Evolutionary conservation across 1,284 basidiomycete genomes (phyloP), one percentile per base, ranked within the genome.

Genomic region (Mycena citricolor): DNA sequence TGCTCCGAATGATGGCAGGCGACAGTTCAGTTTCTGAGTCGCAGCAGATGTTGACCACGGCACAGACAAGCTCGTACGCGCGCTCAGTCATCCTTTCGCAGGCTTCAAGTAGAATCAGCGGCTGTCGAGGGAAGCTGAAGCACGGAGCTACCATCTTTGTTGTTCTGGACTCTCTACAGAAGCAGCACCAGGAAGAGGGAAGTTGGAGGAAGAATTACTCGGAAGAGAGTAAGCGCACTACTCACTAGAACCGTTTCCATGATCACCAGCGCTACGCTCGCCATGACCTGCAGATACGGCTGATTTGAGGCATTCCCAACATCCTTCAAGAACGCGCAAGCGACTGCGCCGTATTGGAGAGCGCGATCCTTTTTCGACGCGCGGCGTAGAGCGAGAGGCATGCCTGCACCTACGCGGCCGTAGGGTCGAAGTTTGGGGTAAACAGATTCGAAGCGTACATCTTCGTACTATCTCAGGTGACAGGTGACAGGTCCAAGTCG

Each of bases 181-280:
- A 8, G 4, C 8, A 23, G 42, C 4, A 42, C 17, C 13, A 29
- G 36, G 35, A 17, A 10, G 7, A 21, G 13, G 16, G 8, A 19
- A 1, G 5, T 5, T 0, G 14, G 14, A 28, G 13, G 19, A 10
- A 32, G n/a, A n/a, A n/a, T n/a, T 14, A 33, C 31, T 29, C 19
- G 49, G n/a, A 42, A 58, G 55, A 58, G 57, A 60, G 42, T 49
- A 35, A 40, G 80, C 88, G 66, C n/a, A n/a, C 10, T 16, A 39
- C 39, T 16, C 38, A 54, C 51, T 37, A 51, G 36, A 6, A 44
- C 39, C 5, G 49, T 52, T 36, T 52, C 50, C 37, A 49, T 41
- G 4, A 54, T 52, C 2, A 49, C 29, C 24, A 43, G 42, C 17
- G 49, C 32, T 1, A 54, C 21, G 11, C 42, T 44, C 10, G 52